Conservation (phyloP, 2,329 filamentous ascomycete species). For the Mycogone perniciosa region DNA sequence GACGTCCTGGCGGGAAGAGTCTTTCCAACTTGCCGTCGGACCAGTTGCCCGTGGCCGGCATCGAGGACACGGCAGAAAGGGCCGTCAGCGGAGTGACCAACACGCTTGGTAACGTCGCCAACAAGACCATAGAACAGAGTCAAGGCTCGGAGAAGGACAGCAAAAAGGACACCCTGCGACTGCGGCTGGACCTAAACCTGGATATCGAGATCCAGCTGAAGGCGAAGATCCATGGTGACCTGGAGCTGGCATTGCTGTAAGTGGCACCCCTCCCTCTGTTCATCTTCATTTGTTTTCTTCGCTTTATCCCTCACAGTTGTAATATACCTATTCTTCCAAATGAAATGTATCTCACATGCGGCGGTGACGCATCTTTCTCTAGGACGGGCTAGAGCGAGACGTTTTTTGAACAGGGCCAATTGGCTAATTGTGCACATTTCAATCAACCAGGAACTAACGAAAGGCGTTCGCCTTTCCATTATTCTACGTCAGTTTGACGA, state of each 20-base stretch:
- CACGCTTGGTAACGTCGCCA: constrained; percentile 35
- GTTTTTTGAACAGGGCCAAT: background rate
- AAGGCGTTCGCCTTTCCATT: background rate
- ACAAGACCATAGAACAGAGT: constrained; percentile 31
- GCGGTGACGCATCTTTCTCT: constrained; percentile 3
- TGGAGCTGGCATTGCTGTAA: constrained; percentile 65
- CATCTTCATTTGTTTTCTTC: constrained; percentile 6
- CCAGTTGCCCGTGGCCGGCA: constrained; percentile 31
- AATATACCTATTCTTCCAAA: background rate
- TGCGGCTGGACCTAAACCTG: constrained; percentile 72
- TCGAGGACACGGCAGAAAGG: constrained; percentile 30
- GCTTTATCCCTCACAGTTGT: background rate
- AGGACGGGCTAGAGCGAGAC: constrained; percentile 10
- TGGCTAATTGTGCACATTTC: background rate
- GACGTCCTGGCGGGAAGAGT: background rate
- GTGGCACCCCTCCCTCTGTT: constrained; percentile 20
- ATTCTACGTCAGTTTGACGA: background rate
- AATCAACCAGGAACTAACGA: background rate
- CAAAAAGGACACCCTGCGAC: constrained; percentile 51
- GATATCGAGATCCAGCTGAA: constrained; percentile 82
- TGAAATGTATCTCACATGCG: constrained; percentile 9
- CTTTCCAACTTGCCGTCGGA: constrained; percentile 26
- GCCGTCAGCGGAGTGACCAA: constrained; percentile 35
- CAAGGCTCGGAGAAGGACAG: constrained; percentile 32
- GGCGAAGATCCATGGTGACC: constrained; percentile 77